Percentiles rank a stretch among this genome's conserved stretches.
Evolutionary conservation across 148 eudicot genomes (phyloP).

Genomic region (Spergularia marina): DNA sequence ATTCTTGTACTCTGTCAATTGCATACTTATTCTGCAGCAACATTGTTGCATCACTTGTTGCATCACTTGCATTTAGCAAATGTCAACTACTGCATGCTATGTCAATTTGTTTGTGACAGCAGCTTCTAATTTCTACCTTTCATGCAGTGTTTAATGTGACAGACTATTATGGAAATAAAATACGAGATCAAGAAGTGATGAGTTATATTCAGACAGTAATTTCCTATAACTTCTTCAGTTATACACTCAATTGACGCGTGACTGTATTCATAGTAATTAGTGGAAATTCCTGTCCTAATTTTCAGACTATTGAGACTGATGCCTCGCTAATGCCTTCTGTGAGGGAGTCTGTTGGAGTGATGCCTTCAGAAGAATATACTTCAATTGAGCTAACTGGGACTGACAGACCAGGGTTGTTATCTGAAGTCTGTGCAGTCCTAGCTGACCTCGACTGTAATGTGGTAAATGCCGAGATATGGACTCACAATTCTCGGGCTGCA

Average conservation of each 20-base stretch:
- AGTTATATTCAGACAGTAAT: constrained; percentile 52
- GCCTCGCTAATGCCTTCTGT: constrained; percentile 45
- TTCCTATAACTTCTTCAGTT: neutral
- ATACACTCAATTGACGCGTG: neutral
- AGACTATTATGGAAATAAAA: constrained; percentile 62
- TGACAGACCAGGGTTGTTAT: constrained; percentile 76
- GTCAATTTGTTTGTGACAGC: constrained; percentile 14
- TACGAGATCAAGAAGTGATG: constrained; percentile 58
- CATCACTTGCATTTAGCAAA: neutral
- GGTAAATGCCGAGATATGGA: constrained; percentile 85
- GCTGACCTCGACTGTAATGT: constrained; percentile 63
- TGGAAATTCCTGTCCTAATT: constrained; percentile 8
- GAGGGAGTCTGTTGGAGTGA: constrained; percentile 66
- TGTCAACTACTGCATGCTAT: constrained; percentile 17
- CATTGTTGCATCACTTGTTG: neutral
- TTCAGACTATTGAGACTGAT: constrained; percentile 65
- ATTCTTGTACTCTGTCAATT: constrained; percentile 12
- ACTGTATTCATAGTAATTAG: neutral
- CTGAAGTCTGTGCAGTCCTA: constrained; percentile 80
- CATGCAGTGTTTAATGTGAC: constrained; percentile 74
- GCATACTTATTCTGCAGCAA: constrained; percentile 1
- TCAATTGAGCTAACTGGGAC: constrained; percentile 74
- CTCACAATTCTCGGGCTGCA: constrained; percentile 84
- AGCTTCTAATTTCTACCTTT: constrained; percentile 15
- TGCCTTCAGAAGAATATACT: constrained; percentile 72